These are phyloP conservation scores for Phytophthora podocarpi DNA, from an alignment of 352 stramenopile genomes.

Conservation along the genomic window DNA sequence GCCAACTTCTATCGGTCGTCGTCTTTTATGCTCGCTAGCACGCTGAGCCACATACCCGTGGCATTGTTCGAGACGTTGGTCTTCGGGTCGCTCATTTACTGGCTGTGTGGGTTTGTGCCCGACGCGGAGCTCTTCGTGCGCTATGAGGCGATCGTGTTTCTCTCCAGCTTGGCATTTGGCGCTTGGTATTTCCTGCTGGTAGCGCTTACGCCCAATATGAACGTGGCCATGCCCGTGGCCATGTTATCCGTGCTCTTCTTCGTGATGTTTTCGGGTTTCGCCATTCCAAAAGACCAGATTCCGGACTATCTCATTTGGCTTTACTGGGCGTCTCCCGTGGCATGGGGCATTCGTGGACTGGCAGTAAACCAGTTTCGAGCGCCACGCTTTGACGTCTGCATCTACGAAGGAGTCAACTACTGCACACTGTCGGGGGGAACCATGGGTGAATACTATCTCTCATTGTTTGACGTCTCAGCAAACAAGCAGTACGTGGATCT, in stretches of 20 bases:
- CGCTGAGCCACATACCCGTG: conserved; percentile 44
- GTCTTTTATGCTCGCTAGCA: conserved; percentile 67
- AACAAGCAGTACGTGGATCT: conserved; percentile 40
- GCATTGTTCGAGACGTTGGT: conserved; percentile 64
- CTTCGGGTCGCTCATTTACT: conserved; percentile 85
- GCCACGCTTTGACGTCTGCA: conserved; percentile 38
- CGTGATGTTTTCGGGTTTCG: conserved; percentile 57
- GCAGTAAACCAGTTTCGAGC: conserved; percentile 50
- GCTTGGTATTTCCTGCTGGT: conserved; percentile 57
- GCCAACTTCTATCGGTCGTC: conserved; percentile 61
- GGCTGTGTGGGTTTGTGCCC: conserved; percentile 63
- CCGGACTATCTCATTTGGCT: conserved; percentile 50
- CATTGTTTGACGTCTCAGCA: conserved; percentile 40
- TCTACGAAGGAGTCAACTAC: conserved; percentile 40
- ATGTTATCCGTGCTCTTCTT: conserved; percentile 54
- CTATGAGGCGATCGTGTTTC: conserved; percentile 48
- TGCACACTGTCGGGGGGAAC: conserved; percentile 28
- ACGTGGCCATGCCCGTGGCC: conserved; percentile 48
- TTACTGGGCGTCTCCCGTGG: conserved; percentile 52
- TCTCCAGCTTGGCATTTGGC: conserved; percentile 50
- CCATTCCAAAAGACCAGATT: conserved; percentile 54
- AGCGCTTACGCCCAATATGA: conserved; percentile 39
- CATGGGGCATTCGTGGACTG: conserved; percentile 35
- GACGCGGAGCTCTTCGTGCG: conserved; percentile 40
- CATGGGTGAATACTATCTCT: conserved; percentile 49